Evolutionary conservation across 2,329 filamentous ascomycete genomes (phyloP).

Genomic region (Pyrenochaeta sp.): DNA sequence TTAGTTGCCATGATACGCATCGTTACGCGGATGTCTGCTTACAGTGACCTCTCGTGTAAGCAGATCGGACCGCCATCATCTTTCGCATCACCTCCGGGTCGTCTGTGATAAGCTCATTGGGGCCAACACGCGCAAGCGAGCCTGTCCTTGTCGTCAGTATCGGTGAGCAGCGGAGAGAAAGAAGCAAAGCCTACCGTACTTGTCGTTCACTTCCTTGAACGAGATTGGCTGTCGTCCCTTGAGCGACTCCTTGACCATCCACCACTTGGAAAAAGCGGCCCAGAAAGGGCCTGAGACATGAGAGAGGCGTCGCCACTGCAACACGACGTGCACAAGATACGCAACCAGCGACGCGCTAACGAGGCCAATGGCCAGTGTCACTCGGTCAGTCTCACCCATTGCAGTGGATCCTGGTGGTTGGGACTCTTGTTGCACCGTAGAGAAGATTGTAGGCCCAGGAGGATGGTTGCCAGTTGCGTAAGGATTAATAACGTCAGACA

Average conservation of each 20-base stretch:
- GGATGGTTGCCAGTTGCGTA: not conserved
- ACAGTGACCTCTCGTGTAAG: slow-evolving; percentile 43
- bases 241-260: slow-evolving; percentile 24
- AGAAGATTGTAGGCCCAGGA: slow-evolving; percentile 2
- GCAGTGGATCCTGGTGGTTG: slow-evolving; percentile 3
- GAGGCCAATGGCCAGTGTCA: slow-evolving; percentile 10
- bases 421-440: slow-evolving; percentile 4
- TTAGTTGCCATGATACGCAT: not conserved
- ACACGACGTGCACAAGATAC: slow-evolving; percentile 11
- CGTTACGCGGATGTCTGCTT: not conserved
- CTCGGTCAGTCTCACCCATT: slow-evolving; percentile 1
- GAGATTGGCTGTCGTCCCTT: slow-evolving; percentile 19
- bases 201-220: slow-evolving; percentile 20
- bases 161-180: not conserved
- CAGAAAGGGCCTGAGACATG: slow-evolving; percentile 32
- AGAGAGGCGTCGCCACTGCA: slow-evolving; percentile 31
- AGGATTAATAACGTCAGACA: not conserved
- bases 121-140: slow-evolving; percentile 53
- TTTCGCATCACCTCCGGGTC: slow-evolving; percentile 57
- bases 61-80: slow-evolving; percentile 52
- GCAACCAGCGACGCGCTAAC: slow-evolving; percentile 8
- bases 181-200: slow-evolving; percentile 22
- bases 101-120: slow-evolving; percentile 57
- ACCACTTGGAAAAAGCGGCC: slow-evolving; percentile 26
- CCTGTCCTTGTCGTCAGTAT: not conserved